phyloP scores from a whole-genome alignment of 257 asterid species.

The Solanum pinnatisectum region DNA sequence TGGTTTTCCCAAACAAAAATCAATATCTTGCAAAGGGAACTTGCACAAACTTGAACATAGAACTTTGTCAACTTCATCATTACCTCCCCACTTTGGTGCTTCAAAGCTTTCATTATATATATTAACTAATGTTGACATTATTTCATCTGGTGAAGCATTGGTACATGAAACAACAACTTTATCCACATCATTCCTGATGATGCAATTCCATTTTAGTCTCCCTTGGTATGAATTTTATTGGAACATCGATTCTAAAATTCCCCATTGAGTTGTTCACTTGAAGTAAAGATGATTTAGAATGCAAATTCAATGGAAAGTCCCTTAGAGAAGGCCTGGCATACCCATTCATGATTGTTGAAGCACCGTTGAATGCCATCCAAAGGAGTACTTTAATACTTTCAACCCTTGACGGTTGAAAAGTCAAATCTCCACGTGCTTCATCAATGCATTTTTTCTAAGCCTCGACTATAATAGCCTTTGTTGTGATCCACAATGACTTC shows the following conservation, averaged over 20 bases:
- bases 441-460: no score
- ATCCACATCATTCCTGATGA: no score
- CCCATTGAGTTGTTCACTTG: no score
- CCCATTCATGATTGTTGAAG: neutral
- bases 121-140: neutral
- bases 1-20: slow-evolving; percentile 7
- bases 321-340: neutral
- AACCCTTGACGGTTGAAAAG: no score
- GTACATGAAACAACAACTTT: no score
- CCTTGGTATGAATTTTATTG: fast-evolving
- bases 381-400: no score
- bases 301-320: neutral
- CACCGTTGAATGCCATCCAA: neutral
- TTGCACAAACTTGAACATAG: neutral
- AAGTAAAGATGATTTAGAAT: neutral
- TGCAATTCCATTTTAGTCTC: no score
- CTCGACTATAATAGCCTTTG: no score
- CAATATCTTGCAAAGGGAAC: neutral
- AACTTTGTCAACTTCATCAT: neutral
- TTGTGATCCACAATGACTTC: no score
- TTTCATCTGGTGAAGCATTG: neutral
- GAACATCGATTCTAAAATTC: no score
- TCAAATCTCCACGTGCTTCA: no score
- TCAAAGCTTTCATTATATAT: neutral
- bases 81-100: neutral